Evolutionary conservation across 2,329 filamentous ascomycete species (phyloP), one percentile per base, ranked within the genome.

Genomic region (Neofusicoccum laricinum): DNA sequence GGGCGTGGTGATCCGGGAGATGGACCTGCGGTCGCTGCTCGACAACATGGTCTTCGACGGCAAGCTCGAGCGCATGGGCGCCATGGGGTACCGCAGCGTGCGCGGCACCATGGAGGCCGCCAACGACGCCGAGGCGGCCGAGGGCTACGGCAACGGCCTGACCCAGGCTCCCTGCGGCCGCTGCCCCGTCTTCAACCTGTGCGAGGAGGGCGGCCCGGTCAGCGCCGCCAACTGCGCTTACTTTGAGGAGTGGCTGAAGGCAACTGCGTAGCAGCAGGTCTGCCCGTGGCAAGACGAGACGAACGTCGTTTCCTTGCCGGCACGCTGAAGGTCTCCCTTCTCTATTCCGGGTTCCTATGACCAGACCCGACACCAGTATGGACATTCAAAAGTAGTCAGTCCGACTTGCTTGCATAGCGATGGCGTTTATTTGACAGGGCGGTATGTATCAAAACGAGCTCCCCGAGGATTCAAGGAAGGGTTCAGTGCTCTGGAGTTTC

Each of bases 131-230:
- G 79, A 78, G 4, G 17, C 49, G 40, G 62, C 50, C 32, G 72
- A 80, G 15, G 81, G 79, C n/a, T 64, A 67, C 36, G 81, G 83
- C 69, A 96, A 93, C 70, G 91, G 91, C 3, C 87, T 94, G 69
- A 96, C 91, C 1, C 93, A 97, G 76, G 89, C 90, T 2, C 95
- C 95, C 0, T 99, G 95, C 76, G 93, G 94, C 1, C 85, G 88
- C 63, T 99, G 95, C 76, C 95, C 95, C 0, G 94, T 97, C 2
- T 97, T 97, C 75, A 90, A 95, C 65, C 84, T 98, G 1, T 99
- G 95, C 75, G 90, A 92, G 68, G 92, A 96, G 66, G 93, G 92
- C 6, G 94, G 94, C 0, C 92, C 93, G 0, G 92, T 99, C 21
- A 96, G 90, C 71, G 92, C 94, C 0, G 90, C 88, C 68, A 96